Base-by-base conservation (phyloP, 2,329 filamentous ascomycete genomes). In the Cercospora sojina region DNA sequence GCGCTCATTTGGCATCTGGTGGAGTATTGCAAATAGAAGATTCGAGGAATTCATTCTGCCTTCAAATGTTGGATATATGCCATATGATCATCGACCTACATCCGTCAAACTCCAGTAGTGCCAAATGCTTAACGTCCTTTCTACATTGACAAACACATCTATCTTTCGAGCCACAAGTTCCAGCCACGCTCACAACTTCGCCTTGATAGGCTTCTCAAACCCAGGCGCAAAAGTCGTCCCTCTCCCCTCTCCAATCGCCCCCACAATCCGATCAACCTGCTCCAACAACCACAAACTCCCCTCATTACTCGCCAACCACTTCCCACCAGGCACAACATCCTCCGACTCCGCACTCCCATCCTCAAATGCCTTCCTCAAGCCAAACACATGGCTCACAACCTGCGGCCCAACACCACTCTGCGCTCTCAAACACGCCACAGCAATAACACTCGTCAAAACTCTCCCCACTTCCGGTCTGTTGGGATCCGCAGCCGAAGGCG, bases 381-480 rank as follows among this genome's bases (percentile, higher is more conserved):
- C 92, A 80, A 93, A 94, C 0, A 95, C 84, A 78, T 96, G 92
- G 71, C 89, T 92, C 18, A 90, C 80, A 12, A 96, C 91, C 82
- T 95, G 92, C 1, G 91, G 92, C 0, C 88, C 92, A 0, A 95
- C 92, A 0, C 92, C 92, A 9, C 90, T 91, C 82, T 95, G 92
- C 53, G 91, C 86, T 3, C 92, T 81, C 76, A 96, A 77, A 73
- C 91, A 93, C 5, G 91, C 84, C 31, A 96, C 84, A 0, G 90
- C 92, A 4, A 93, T 83, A 12, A 95, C 78, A 62, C 87, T 90
- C 0, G 91, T 95, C 68, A 92, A 79, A 0, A 91, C 85, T 0
- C 92, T 80, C 0, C 92, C 92, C 0, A 91, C 85, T 18, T 83
- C 85, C 0, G 83, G 83, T n/a, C 35, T 20, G 3, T 63, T 65